Evolutionary conservation across 1,284 basidiomycete species (phyloP).

Genomic region (Rhizoctonia solani): DNA sequence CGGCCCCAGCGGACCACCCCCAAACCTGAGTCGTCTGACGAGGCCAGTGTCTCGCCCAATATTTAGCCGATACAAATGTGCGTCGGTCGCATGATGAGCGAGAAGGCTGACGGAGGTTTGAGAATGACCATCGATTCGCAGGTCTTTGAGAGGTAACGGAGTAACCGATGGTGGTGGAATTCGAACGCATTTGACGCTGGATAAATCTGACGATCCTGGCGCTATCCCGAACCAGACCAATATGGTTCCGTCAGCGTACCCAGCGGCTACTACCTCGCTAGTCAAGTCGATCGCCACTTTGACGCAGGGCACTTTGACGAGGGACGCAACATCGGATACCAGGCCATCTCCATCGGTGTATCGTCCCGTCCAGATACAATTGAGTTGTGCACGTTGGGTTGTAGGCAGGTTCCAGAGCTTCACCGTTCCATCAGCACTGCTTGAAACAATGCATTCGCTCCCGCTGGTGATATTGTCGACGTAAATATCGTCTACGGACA

Average conservation of each 20-base stretch:
- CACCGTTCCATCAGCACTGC: slow-evolving; percentile 63
- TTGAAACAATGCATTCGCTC: slow-evolving; percentile 54
- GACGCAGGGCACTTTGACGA: slow-evolving; percentile 54
- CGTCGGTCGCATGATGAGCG: slow-evolving; percentile 53
- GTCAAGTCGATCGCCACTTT: slow-evolving; percentile 53
- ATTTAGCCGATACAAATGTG: slow-evolving; percentile 54
- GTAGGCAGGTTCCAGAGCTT: slow-evolving; percentile 64
- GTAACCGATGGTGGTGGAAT: slow-evolving; percentile 30
- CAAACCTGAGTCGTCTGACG: slow-evolving; percentile 37
- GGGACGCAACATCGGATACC: slow-evolving; percentile 42
- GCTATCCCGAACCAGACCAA: slow-evolving; percentile 55
- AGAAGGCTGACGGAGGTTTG: slow-evolving; percentile 46
- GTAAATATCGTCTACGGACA: slow-evolving; percentile 49
- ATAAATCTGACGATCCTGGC: neutral
- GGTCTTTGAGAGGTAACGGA: slow-evolving; percentile 37
- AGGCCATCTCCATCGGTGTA: slow-evolving; percentile 29
- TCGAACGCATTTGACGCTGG: slow-evolving; percentile 15
- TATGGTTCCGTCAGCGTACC: slow-evolving; percentile 58
- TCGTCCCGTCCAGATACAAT: slow-evolving; percentile 65
- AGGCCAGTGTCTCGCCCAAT: slow-evolving; percentile 46
- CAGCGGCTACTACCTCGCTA: slow-evolving; percentile 55
- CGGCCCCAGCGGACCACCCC: slow-evolving; percentile 40
- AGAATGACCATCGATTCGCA: slow-evolving; percentile 42
- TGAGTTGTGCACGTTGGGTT: slow-evolving; percentile 33
- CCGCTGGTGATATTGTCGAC: slow-evolving; percentile 36